phyloP scores from a whole-genome alignment of 148 eudicot species.

The Beta vulgaris region DNA sequence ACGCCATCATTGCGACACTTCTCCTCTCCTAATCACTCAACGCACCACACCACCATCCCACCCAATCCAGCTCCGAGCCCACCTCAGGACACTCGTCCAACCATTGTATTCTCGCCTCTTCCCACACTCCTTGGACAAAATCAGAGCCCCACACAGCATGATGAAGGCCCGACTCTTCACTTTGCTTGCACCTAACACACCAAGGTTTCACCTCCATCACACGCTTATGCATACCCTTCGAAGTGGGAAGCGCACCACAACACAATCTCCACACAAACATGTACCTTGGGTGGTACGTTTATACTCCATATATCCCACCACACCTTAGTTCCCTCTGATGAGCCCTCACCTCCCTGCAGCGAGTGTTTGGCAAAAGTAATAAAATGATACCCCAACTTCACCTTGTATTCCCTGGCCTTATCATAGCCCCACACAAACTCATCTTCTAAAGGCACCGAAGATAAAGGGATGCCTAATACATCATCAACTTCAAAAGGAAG shows the following conservation, averaged over 20 bases:
- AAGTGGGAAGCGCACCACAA: background rate
- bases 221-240: background rate
- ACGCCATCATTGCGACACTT: background rate
- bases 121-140: background rate
- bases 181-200: background rate
- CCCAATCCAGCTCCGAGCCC: background rate
- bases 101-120: too few relatives aligned
- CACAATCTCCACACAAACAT: background rate
- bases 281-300: background rate
- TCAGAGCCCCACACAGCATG: background rate
- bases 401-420: background rate
- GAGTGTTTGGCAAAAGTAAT: background rate
- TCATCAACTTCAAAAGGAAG: background rate
- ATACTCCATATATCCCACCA: background rate
- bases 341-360: background rate
- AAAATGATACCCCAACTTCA: background rate
- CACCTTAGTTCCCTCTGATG: background rate
- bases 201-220: background rate
- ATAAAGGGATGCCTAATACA: background rate
- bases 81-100: too few relatives aligned
- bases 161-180: background rate
- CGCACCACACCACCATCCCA: background rate
- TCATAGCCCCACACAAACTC: background rate
- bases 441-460: background rate
- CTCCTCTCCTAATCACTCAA: background rate